Conservation (phyloP, 768 basidiomycete species). For the Rubroboletus satanas region DNA sequence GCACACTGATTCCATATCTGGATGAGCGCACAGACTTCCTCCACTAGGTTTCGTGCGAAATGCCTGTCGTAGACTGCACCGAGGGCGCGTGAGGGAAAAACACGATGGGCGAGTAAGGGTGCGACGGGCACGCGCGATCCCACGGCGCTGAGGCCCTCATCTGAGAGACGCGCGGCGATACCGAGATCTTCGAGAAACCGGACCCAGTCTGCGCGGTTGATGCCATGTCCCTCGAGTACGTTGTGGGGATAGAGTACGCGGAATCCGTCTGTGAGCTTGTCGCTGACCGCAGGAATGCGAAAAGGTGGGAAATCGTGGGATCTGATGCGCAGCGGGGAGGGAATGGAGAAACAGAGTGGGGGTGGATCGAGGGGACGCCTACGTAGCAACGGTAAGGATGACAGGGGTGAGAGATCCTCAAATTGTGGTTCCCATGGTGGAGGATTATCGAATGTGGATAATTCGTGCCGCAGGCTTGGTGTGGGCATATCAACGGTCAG, state of each 20-base stretch:
- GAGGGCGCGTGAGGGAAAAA: slow-evolving; percentile 12
- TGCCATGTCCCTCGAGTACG: slow-evolving; percentile 29
- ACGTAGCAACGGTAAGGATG: background rate
- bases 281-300: slow-evolving; percentile 20
- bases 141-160: slow-evolving; percentile 21
- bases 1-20: slow-evolving; percentile 32
- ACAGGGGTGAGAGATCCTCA: slow-evolving; percentile 16
- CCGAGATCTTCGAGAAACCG: slow-evolving; percentile 29
- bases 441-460: slow-evolving; percentile 8
- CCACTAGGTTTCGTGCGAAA: slow-evolving; percentile 15
- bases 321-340: slow-evolving; percentile 26
- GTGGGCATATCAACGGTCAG: background rate
- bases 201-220: slow-evolving; percentile 26
- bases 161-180: slow-evolving; percentile 26
- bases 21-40: slow-evolving; percentile 27
- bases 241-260: slow-evolving; percentile 22
- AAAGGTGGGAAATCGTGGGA: slow-evolving; percentile 29
- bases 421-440: slow-evolving; percentile 30
- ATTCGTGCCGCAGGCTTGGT: background rate
- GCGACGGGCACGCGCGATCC: slow-evolving; percentile 20
- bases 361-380: slow-evolving; percentile 31
- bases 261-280: slow-evolving; percentile 25
- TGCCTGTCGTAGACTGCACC: slow-evolving; percentile 19
- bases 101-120: slow-evolving; percentile 10
- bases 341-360: slow-evolving; percentile 27